These are phyloP conservation scores for Ophiobolus disseminans DNA, from an alignment of 2,329 filamentous ascomycete genomes.

Conservation along the genomic window DNA sequence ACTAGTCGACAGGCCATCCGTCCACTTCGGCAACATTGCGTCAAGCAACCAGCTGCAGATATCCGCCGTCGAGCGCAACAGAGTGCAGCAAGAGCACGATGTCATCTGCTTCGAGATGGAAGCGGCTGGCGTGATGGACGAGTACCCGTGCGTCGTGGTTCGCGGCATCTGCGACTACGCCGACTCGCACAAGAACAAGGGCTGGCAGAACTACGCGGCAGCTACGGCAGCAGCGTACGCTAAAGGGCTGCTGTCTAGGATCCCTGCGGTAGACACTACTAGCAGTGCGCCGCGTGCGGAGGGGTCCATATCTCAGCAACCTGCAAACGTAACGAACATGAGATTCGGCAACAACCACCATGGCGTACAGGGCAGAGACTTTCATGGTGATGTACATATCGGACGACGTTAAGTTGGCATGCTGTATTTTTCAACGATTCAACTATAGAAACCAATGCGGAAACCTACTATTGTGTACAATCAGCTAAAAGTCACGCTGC, in stretches of 20 bases:
- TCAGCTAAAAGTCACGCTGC: too few relatives aligned
- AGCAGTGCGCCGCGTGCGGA: slow-evolving; percentile 2
- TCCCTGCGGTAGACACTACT: slow-evolving; percentile 4
- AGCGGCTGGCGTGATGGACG: too few relatives aligned
- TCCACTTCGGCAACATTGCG: slow-evolving; percentile 29
- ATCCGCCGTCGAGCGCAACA: slow-evolving; percentile 15
- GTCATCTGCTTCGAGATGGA: too few relatives aligned
- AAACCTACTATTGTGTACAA: too few relatives aligned
- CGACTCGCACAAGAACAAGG: too few relatives aligned
- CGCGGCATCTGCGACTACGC: too few relatives aligned
- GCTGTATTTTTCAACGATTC: too few relatives aligned
- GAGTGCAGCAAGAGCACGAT: slow-evolving; percentile 16
- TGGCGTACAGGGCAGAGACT: too few relatives aligned
- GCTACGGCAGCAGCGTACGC: slow-evolving; percentile 12
- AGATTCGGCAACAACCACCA: background rate
- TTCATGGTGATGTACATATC: too few relatives aligned
- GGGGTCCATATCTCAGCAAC: background rate
- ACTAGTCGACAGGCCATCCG: slow-evolving; percentile 12
- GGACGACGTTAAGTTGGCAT: too few relatives aligned
- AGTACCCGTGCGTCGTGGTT: too few relatives aligned
- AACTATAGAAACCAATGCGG: too few relatives aligned
- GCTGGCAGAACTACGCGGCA: slow-evolving; percentile 14
- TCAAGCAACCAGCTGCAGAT: slow-evolving; percentile 28
- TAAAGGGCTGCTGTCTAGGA: slow-evolving; percentile 6
- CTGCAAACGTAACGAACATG: slow-evolving; percentile 1